Conservation (phyloP, 352 stramenopile genomes). For the Peronospora destructor region DNA sequence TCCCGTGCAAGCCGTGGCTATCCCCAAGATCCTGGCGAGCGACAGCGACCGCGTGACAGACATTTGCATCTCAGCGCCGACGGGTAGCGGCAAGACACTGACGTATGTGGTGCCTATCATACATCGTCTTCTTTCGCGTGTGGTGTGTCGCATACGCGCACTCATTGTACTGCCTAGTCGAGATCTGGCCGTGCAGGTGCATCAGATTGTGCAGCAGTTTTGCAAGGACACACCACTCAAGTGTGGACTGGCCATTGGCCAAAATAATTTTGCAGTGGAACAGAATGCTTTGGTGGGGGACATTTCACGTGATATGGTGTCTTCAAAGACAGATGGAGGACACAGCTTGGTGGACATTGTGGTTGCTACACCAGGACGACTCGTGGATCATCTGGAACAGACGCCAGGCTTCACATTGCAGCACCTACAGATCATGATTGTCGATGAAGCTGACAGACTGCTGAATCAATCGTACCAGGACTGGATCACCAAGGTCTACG, state of each 20-base stretch:
- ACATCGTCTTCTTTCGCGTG: conserved; percentile 74
- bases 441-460: conserved; percentile 96
- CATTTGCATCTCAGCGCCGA: conserved; percentile 95
- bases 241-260: conserved; percentile 88
- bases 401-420: conserved; percentile 96
- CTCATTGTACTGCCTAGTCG: conserved; percentile 95
- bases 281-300: conserved; percentile 61
- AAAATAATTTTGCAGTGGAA: conserved; percentile 84
- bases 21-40: conserved; percentile 87
- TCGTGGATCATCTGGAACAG: conserved; percentile 95
- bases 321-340: conserved; percentile 39
- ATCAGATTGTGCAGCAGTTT: conserved; percentile 64
- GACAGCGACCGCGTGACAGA: conserved; percentile 83
- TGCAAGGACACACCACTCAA: conserved; percentile 67
- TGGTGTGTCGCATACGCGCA: conserved; percentile 87
- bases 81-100: conserved; percentile 96
- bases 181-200: conserved; percentile 91
- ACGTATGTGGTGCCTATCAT: conserved; percentile 95
- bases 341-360: conserved; percentile 92
- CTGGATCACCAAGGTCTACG: conserved; percentile 92
- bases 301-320: conserved; percentile 5
- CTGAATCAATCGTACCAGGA: conserved; percentile 96
- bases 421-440: conserved; percentile 93
- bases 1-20: conserved; percentile 91
- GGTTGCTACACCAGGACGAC: conserved; percentile 93